Base-by-base conservation (phyloP, 495 filamentous ascomycete genomes). In the Penicillium malachiteum region DNA sequence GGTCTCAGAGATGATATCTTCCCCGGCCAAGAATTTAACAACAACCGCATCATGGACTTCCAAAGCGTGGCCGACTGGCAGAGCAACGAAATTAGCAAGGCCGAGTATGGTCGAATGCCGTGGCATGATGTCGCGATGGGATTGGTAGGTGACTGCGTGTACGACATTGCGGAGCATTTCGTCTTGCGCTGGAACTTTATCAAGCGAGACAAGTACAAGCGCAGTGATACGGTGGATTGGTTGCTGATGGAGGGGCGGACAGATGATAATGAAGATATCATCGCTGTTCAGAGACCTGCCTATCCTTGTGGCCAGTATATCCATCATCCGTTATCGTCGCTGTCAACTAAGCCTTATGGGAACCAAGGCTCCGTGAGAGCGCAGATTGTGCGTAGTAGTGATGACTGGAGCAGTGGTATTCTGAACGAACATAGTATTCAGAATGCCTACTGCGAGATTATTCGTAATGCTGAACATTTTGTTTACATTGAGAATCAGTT, bases 401-500 rank as follows among this genome's bases (percentile, higher is more conserved):
- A 82, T 32, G 93, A 97, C 65, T 98, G 93, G 93, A 95, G 89
- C n/a, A 93, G 90, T 66, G 93, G 93, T 1, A 93, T 97, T 58
- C 64, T 96, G 10, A 84, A 81, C 2, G 94, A 98, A 53, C 89
- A 92, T 57, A 92, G 87, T 59, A 96, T 98, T 43, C 91, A 95
- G 56, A 96, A 90, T 62, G 93, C 94, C 8, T 97, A 97, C 67
- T 84, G 77, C 53, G 89, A 96, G 50, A 71, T 91, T 21, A 98
- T 97, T 58, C 73, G 84, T 26, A 88, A 87, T 48, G 93, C 93
- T 0, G 71, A 93, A 71, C 90, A 97, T 66, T 96, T 86, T 65
- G 87, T 97, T 44, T 97, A 97, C 72, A 96, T 97, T 57, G 92
- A 97, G 70, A 97, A 97, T 61, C 93, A 97, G 59, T 96, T 97